A percentile compares a stretch with the other conserved stretches of the same genome.
Evolutionary conservation across 2,329 filamentous ascomycete genomes (phyloP).

Genomic region (Aspergillus sclerotialis): DNA sequence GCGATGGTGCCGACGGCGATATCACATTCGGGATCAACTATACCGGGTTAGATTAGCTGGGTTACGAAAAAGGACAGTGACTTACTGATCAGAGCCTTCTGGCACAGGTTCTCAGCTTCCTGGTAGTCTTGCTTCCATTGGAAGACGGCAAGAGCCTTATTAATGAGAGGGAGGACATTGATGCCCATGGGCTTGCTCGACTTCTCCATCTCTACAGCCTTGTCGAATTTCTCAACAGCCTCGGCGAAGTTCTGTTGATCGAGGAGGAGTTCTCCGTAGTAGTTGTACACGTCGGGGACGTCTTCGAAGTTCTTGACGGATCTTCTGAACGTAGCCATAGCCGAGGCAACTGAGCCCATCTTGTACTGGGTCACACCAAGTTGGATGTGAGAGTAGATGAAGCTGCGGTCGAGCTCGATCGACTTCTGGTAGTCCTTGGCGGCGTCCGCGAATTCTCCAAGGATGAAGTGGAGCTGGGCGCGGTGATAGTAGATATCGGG

Average conservation of each 20-base stretch:
- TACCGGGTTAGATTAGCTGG: conserved; percentile 6
- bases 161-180: conserved; percentile 96
- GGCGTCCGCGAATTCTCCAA: conserved; percentile 83
- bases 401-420: conserved; percentile 89
- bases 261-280: conserved; percentile 93
- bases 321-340: conserved; percentile 95
- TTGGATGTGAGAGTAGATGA: conserved; percentile 99
- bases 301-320: conserved; percentile 98
- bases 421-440: conserved; percentile 99
- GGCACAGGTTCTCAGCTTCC: conserved; percentile 91
- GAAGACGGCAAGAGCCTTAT: conserved; percentile 95
- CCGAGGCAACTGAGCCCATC: conserved; percentile 95
- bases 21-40: conserved; percentile 96
- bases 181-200: conserved; percentile 87
- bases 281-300: conserved; percentile 98
- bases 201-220: conserved; percentile 98
- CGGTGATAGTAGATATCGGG: conserved; percentile 99
- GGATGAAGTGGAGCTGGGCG: conserved; percentile 96
- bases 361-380: conserved; percentile 99
- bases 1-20: conserved; percentile 99
- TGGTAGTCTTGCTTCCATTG: conserved; percentile 97
- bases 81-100: conserved; percentile 95
- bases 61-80: conserved; percentile 13
- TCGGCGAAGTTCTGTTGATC: conserved; percentile 95
- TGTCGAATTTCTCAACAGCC: conserved; percentile 96